Conservation (phyloP, 2,329 filamentous ascomycete species). For the Periconia sp. region DNA sequence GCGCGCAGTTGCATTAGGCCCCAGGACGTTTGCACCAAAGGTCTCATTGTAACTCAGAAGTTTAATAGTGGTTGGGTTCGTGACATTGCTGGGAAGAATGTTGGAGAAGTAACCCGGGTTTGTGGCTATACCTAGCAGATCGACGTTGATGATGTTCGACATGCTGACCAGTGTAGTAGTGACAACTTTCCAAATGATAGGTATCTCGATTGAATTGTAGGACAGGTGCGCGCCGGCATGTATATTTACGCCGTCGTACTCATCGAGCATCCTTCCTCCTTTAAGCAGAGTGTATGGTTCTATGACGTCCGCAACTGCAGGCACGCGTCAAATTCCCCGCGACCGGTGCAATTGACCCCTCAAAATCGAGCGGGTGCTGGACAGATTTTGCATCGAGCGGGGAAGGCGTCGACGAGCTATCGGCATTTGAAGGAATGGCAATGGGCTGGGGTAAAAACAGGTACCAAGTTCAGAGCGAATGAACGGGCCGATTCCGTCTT, state of each 20-base stretch:
- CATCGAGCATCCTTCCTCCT: not conserved
- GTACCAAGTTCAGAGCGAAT: not conserved
- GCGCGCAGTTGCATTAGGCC: slow-evolving; percentile 33
- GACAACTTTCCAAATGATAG: slow-evolving; percentile 14
- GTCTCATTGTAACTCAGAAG: slow-evolving; percentile 41
- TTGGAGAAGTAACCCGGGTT: slow-evolving; percentile 32
- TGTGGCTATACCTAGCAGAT: slow-evolving; percentile 34
- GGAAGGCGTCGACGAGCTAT: not conserved
- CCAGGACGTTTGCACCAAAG: slow-evolving; percentile 36
- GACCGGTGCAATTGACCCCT: too few species aligned
- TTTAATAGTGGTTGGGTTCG: slow-evolving; percentile 36
- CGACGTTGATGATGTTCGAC: slow-evolving; percentile 33
- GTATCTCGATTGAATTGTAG: not conserved
- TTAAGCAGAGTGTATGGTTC: not conserved
- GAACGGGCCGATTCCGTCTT: not conserved
- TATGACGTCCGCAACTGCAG: not conserved
- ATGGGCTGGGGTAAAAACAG: not conserved
- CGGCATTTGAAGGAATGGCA: not conserved
- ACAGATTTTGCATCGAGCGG: not conserved
- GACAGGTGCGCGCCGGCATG: slow-evolving; percentile 11
- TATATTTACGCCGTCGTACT: slow-evolving; percentile 3
- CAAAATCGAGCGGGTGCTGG: too few species aligned
- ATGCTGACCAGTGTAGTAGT: slow-evolving; percentile 22
- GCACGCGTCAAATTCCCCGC: not conserved
- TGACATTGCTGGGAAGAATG: slow-evolving; percentile 29